Evolutionary conservation across 2,329 filamentous ascomycete genomes (phyloP).

Genomic region (Nigrograna mackinnonii): DNA sequence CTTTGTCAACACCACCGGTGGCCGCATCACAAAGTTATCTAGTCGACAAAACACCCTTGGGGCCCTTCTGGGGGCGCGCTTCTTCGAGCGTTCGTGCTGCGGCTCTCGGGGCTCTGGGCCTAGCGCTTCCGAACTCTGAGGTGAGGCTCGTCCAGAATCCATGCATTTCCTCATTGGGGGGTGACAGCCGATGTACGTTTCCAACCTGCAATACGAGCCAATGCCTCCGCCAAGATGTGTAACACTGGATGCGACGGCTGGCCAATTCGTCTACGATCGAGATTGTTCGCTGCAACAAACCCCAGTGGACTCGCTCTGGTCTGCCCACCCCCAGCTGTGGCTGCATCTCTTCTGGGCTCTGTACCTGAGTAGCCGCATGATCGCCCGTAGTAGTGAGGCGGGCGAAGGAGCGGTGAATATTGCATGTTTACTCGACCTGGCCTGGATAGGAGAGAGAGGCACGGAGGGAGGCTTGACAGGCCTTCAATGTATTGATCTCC

Average conservation of each 20-base stretch:
- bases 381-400: no score
- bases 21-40: no score
- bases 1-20: neutral
- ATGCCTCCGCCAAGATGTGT: slow-evolving; percentile 4
- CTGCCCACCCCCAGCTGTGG: neutral
- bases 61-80: no score
- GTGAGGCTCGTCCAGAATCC: neutral
- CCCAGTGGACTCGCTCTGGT: no score
- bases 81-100: neutral
- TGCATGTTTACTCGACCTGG: no score
- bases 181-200: slow-evolving; percentile 3
- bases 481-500: no score
- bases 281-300: no score
- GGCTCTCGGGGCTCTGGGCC: slow-evolving; percentile 4
- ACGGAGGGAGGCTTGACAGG: no score
- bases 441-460: no score
- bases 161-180: slow-evolving; percentile 2
- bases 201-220: neutral
- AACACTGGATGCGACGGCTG: neutral
- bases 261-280: no score
- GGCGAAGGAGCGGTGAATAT: no score
- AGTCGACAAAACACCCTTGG: no score
- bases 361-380: neutral
- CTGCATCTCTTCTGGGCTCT: neutral
- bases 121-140: slow-evolving; percentile 6